Percentiles rank a stretch among this genome's conserved stretches.
These are phyloP conservation scores for Penicillium sp. DNA, from an alignment of 2,329 filamentous ascomycete genomes.

Conservation along the genomic window DNA sequence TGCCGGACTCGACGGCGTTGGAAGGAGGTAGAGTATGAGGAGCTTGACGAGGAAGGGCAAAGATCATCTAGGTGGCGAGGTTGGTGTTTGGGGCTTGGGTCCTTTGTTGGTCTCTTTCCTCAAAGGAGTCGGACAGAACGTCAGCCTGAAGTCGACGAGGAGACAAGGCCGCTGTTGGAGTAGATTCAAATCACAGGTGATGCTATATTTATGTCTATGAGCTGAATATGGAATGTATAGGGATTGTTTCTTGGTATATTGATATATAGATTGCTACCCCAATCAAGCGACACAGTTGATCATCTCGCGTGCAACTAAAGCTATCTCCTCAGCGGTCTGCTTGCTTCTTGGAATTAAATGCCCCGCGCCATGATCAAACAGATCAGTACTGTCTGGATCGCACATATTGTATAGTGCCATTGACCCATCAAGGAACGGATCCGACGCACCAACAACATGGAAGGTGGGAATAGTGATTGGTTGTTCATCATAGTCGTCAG, in stretches of 20 bases:
- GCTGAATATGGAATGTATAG: neutral
- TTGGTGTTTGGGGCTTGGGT: neutral
- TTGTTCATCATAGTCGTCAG: slow-evolving; percentile 18
- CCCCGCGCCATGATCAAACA: slow-evolving; percentile 49
- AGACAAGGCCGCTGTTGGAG: slow-evolving; percentile 31
- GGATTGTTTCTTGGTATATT: neutral
- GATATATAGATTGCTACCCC: neutral
- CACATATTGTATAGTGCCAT: slow-evolving; percentile 48
- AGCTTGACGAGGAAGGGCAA: slow-evolving; percentile 1
- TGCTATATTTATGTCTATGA: neutral
- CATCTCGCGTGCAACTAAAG: slow-evolving; percentile 26
- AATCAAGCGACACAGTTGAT: slow-evolving; percentile 11
- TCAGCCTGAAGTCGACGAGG: slow-evolving; percentile 13
- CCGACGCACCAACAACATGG: slow-evolving; percentile 38
- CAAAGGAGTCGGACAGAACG: neutral
- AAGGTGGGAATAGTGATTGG: slow-evolving; percentile 27
- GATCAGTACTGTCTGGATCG: slow-evolving; percentile 41
- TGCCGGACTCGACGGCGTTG: slow-evolving; percentile 12
- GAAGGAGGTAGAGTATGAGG: slow-evolving; percentile 15
- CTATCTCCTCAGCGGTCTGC: slow-evolving; percentile 37
- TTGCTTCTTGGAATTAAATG: slow-evolving; percentile 43
- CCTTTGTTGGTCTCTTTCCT: neutral
- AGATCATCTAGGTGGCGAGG: neutral
- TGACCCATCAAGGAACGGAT: slow-evolving; percentile 43
- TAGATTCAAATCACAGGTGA: slow-evolving; percentile 1